Base-by-base conservation (phyloP, 2,329 filamentous ascomycete species). In the Penicillium brevicompactum region DNA sequence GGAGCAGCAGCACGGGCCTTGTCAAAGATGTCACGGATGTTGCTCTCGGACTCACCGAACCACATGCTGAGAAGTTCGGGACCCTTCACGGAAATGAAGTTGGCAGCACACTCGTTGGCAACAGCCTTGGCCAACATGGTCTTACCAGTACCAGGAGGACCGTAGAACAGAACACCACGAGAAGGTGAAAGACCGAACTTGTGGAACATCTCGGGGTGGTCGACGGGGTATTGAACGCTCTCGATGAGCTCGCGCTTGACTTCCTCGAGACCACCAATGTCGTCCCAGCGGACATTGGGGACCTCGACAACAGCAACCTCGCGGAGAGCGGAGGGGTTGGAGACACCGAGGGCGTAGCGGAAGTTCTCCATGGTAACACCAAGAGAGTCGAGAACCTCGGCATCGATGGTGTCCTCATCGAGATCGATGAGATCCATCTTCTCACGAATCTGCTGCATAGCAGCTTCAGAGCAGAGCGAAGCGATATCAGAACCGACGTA, bases 321-420 rank as follows among this genome's bases (percentile, higher is more conserved):
- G 77, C 94, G 94, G 53, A 99, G 91, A 65, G 94, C 94, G 63
- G 94, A 97, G 68, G 94, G 94, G 85, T 99, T 99, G 78, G 92
- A 97, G 58, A 97, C 92, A 69, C 94, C 94, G 48, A 99, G 89
- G 58, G 94, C 93, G 70, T 96, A 99, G 69, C 92, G 90, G 91
- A 99, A 99, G 86, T 99, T 99, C 78, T 99, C 94, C 91, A 97
- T 97, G 59, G 94, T 99, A 46, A 99, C 94, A 75, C 94, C 94
- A 45, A 99, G 87, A 44, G 94, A 97, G 79, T 99, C 94, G 51
- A 99, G 86, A 49, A 99, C 94, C 81, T 99, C 94, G 30, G 94
- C 94, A 69, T 99, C 94, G 61, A 99, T 99, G 59, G 94, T 99
- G 72, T 99, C 94, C 80, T 99, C 94, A 63, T 99, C 94, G 32